These are phyloP conservation scores for Poa pratensis DNA, from an alignment of 176 grass and related monocot species.

Conservation along the genomic window DNA sequence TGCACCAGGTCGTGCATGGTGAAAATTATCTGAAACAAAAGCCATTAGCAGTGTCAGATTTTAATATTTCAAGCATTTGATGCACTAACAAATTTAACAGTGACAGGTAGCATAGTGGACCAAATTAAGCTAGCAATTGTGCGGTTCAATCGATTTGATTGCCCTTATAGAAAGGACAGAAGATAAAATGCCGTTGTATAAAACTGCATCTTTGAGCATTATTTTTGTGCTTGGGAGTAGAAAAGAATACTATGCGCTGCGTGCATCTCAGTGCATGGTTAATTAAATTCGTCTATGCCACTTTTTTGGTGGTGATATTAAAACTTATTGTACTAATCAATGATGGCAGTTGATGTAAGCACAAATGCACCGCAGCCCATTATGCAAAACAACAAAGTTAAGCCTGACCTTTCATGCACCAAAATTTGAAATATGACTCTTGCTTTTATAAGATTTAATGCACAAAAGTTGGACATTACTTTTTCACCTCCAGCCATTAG, in stretches of 20 bases:
- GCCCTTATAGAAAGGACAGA: neutral
- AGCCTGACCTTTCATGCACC: too few species aligned
- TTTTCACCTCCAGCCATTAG: too few species aligned
- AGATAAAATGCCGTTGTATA: too few species aligned
- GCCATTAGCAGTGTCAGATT: neutral
- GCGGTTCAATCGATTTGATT: neutral
- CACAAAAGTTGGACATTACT: too few species aligned
- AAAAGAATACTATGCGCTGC: neutral
- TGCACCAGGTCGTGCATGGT: conserved; percentile 37
- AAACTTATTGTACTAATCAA: too few species aligned
- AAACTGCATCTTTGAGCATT: neutral
- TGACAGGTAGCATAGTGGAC: neutral
- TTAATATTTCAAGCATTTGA: neutral
- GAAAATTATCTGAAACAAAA: neutral
- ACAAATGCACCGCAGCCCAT: too few species aligned
- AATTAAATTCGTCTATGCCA: neutral
- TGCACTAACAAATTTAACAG: neutral
- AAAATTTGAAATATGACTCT: too few species aligned
- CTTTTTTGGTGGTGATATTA: too few species aligned
- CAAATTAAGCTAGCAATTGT: neutral
- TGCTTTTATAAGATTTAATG: too few species aligned
- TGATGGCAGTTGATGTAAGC: too few species aligned
- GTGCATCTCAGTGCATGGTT: neutral
- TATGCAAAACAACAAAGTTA: too few species aligned
- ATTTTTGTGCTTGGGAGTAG: neutral